Conservation (phyloP, 345 rosid genomes). For the Lepidium africanum region DNA sequence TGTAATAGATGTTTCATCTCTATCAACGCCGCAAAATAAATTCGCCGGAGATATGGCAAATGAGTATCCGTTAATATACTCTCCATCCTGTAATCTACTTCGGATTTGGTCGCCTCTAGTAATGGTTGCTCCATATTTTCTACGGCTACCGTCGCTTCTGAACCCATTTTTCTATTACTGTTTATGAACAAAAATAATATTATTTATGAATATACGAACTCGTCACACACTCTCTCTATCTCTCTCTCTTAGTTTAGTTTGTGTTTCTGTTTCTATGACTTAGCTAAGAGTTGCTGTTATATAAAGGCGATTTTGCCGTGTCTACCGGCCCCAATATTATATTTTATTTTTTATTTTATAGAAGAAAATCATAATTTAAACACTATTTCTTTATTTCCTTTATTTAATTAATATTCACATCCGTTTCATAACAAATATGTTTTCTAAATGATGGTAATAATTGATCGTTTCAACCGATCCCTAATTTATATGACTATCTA, state of each 20-base stretch:
- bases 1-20: slow-evolving; percentile 42
- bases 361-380: background rate
- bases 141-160: slow-evolving; percentile 8
- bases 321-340: background rate
- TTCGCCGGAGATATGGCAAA: slow-evolving; percentile 28
- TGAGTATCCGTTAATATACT: slow-evolving; percentile 31
- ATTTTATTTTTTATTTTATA: background rate
- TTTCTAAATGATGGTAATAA: too few relatives aligned
- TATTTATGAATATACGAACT: background rate
- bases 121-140: slow-evolving; percentile 23
- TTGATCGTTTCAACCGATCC: background rate
- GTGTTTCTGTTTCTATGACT: background rate
- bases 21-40: slow-evolving; percentile 36
- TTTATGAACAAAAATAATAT: background rate
- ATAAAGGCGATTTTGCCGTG: slow-evolving; percentile 21
- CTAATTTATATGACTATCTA: background rate
- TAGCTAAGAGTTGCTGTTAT: background rate
- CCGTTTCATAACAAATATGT: background rate
- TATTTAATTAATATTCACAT: background rate
- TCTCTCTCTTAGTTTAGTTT: background rate
- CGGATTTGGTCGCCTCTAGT: slow-evolving; percentile 17
- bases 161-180: slow-evolving; percentile 8
- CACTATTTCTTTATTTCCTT: background rate
- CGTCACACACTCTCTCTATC: background rate
- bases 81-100: slow-evolving; percentile 41